Percentiles rank a stretch among this genome's conserved stretches.
These are phyloP conservation scores for Leccinum solheimii DNA, from an alignment of 1,284 basidiomycete species.

Conservation along the genomic window DNA sequence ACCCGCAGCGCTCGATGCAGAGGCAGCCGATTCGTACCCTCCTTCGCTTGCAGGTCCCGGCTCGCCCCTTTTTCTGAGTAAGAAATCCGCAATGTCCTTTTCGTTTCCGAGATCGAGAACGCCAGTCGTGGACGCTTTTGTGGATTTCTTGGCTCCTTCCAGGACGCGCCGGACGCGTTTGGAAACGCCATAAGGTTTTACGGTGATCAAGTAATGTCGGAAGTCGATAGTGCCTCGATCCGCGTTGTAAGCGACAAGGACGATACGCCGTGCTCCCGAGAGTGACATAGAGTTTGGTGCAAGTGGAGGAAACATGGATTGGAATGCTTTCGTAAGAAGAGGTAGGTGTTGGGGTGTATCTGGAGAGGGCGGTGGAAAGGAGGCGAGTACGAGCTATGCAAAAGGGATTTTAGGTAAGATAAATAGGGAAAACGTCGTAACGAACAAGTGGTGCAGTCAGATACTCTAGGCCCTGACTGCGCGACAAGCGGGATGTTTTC, in stretches of 20 bases:
- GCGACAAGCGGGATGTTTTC: constrained; percentile 64
- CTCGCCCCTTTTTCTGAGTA: constrained; percentile 74
- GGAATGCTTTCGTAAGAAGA: constrained; percentile 83
- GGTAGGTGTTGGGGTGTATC: constrained; percentile 68
- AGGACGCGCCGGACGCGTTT: constrained; percentile 89
- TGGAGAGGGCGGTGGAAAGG: constrained; percentile 71
- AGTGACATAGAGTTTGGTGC: constrained; percentile 78
- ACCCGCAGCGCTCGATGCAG: constrained; percentile 76
- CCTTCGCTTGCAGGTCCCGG: constrained; percentile 63
- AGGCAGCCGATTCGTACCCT: constrained; percentile 83
- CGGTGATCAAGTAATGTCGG: constrained; percentile 93
- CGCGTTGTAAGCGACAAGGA: constrained; percentile 90
- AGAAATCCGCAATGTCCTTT: constrained; percentile 94
- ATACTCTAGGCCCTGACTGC: constrained; percentile 83
- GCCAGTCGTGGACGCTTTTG: constrained; percentile 39
- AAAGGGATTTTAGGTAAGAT: not conserved
- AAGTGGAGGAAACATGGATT: constrained; percentile 86
- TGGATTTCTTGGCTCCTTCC: constrained; percentile 56
- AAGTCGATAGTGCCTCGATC: constrained; percentile 88
- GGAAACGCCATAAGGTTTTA: constrained; percentile 93
- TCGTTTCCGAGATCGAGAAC: constrained; percentile 85
- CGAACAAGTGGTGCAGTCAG: constrained; percentile 82
- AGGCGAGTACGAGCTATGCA: constrained; percentile 69
- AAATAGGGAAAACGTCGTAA: constrained; percentile 11
- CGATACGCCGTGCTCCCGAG: constrained; percentile 86